Percentiles rank a stretch among this genome's conserved stretches.
Conservation (phyloP, 2,329 filamentous ascomycete genomes). For the Xylariomycetidae sp. region DNA sequence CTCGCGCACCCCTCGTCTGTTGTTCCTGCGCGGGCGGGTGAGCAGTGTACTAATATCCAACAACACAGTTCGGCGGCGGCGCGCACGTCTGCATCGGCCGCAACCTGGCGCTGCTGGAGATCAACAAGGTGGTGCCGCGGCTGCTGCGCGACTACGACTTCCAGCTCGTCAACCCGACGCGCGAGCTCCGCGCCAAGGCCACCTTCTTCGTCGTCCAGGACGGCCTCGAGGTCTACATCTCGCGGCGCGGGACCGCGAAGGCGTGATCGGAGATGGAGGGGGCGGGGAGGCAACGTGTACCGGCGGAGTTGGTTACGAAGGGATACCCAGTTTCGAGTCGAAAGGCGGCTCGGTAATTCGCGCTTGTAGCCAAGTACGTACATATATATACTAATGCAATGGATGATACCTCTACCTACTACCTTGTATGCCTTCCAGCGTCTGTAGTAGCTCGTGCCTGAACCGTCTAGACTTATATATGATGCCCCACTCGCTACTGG, state of each 20-base stretch:
- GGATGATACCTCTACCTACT: too few species aligned
- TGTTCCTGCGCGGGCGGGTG: not conserved
- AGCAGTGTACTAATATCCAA: not conserved
- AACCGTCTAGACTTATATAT: too few species aligned
- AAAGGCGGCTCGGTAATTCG: too few species aligned
- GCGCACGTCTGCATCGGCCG: slow-evolving; percentile 49
- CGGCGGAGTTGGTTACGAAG: too few species aligned
- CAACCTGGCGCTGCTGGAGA: slow-evolving; percentile 49
- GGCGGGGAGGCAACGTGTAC: not conserved
- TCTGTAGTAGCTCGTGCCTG: too few species aligned
- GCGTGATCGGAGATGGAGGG: not conserved
- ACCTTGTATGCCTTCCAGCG: too few species aligned
- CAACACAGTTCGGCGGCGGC: slow-evolving; percentile 48
- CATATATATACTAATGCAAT: too few species aligned
- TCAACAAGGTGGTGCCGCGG: slow-evolving; percentile 53
- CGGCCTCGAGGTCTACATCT: slow-evolving; percentile 47
- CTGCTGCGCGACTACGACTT: slow-evolving; percentile 49
- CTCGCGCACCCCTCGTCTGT: not conserved
- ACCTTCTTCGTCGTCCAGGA: slow-evolving; percentile 56
- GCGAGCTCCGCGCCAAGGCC: slow-evolving; percentile 45
- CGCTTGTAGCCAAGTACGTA: too few species aligned
- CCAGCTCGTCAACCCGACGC: slow-evolving; percentile 42
- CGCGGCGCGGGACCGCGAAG: slow-evolving; percentile 19
- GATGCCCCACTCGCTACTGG: too few species aligned
- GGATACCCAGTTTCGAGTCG: too few species aligned